A percentile compares a stretch with the other conserved stretches of the same genome.
These are phyloP conservation scores for Cordyceps farinosa DNA, from an alignment of 2,329 filamentous ascomycete genomes.

Conservation along the genomic window DNA sequence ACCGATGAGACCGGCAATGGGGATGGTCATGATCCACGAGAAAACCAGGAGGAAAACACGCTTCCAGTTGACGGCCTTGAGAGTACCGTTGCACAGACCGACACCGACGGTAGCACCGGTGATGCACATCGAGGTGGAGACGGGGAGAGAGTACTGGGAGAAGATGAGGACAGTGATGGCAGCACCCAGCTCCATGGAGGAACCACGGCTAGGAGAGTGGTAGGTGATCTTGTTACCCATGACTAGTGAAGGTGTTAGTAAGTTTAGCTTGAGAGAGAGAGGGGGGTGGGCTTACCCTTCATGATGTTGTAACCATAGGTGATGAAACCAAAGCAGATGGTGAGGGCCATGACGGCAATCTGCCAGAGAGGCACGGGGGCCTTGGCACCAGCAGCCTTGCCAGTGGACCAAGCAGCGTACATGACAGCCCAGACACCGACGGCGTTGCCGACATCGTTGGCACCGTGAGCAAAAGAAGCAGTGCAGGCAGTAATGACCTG, in stretches of 20 bases:
- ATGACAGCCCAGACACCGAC: conserved; percentile 68
- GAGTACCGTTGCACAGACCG: conserved; percentile 69
- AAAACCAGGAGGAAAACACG: conserved; percentile 64
- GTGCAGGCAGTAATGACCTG: conserved; percentile 67
- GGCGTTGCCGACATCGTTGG: conserved; percentile 73
- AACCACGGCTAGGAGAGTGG: conserved; percentile 55
- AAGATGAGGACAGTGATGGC: conserved; percentile 73
- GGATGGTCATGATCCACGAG: conserved; percentile 53
- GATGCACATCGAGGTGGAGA: conserved; percentile 77
- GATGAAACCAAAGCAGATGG: conserved; percentile 63
- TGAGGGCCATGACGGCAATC: conserved; percentile 63
- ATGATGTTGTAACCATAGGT: conserved; percentile 84
- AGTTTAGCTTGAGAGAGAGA: conserved; percentile 19
- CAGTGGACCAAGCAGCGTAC: conserved; percentile 64
- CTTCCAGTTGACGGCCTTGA: conserved; percentile 73
- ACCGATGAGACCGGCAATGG: conserved; percentile 40
- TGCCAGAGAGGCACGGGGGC: conserved; percentile 71
- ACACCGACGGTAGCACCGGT: conserved; percentile 76
- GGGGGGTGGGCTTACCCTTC: conserved; percentile 54
- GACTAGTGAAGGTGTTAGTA: conserved; percentile 42
- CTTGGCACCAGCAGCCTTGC: conserved; percentile 57
- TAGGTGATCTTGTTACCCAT: conserved; percentile 81
- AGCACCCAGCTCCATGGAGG: conserved; percentile 76
- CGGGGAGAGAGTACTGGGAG: conserved; percentile 70
- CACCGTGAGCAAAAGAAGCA: conserved; percentile 71